Conservation (phyloP, 2,329 filamentous ascomycete species). For the Apiospora saccharicola region DNA sequence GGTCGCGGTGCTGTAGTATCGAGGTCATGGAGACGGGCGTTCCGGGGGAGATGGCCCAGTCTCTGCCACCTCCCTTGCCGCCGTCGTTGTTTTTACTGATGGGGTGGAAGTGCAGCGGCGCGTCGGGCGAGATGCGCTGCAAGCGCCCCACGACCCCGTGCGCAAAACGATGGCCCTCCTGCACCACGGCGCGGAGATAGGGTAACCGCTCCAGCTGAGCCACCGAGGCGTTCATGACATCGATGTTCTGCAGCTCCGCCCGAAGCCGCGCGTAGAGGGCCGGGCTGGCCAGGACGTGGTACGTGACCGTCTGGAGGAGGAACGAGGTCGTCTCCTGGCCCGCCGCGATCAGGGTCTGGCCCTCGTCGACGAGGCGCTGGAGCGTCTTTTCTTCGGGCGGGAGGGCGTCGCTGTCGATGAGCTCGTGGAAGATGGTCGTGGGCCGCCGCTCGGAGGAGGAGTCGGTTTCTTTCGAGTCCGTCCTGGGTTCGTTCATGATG, state of each 20-base stretch:
- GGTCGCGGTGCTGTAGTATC: slow-evolving; percentile 42
- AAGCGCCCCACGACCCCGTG: slow-evolving; percentile 25
- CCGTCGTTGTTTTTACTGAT: not conserved
- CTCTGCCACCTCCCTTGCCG: not conserved
- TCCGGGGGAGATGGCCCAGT: slow-evolving; percentile 23
- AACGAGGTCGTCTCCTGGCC: slow-evolving; percentile 41
- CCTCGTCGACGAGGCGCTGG: slow-evolving; percentile 4
- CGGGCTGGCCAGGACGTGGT: slow-evolving; percentile 9
- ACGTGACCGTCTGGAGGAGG: slow-evolving; percentile 27
- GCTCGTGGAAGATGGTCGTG: not conserved
- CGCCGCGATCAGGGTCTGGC: slow-evolving; percentile 27
- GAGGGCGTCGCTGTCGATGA: not conserved
- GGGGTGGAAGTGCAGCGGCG: slow-evolving; percentile 24
- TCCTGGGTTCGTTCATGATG: not conserved
- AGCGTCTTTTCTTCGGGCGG: not conserved
- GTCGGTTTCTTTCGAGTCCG: not conserved
- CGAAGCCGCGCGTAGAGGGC: slow-evolving; percentile 16
- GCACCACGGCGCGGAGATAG: slow-evolving; percentile 26
- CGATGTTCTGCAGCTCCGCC: not conserved
- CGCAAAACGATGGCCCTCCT: slow-evolving; percentile 24
- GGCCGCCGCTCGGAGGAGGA: not conserved
- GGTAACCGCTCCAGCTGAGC: not conserved
- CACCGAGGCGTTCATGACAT: not conserved
- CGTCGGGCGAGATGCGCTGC: slow-evolving; percentile 24
- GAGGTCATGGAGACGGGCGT: slow-evolving; percentile 45